Evolutionary conservation across 2,329 filamentous ascomycete genomes (phyloP).

Genomic region (Emericellopsis cladophorae): DNA sequence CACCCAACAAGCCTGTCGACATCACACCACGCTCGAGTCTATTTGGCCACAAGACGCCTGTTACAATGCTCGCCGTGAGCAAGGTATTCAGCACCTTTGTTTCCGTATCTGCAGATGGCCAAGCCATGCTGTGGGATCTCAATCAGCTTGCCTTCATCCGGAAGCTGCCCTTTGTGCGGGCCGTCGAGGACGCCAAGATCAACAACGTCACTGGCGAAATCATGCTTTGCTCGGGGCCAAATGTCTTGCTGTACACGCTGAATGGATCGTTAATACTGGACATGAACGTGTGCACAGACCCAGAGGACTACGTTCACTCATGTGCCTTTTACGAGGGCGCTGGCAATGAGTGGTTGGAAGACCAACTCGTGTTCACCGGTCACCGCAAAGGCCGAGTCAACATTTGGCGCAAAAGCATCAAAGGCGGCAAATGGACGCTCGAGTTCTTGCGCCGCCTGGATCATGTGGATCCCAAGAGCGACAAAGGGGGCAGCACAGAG

Average conservation of each 20-base stretch:
- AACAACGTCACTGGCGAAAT: conserved; percentile 90
- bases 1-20: conserved; percentile 58
- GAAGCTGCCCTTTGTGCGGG: conserved; percentile 47
- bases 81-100: conserved; percentile 81
- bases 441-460: conserved; percentile 73
- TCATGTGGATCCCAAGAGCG: conserved; percentile 57
- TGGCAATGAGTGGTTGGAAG: conserved; percentile 84
- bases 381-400: conserved; percentile 78
- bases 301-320: conserved; percentile 64
- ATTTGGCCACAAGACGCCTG: conserved; percentile 79
- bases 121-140: conserved; percentile 84
- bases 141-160: conserved; percentile 82
- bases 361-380: conserved; percentile 77
- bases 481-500: conserved; percentile 41
- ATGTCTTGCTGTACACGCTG: conserved; percentile 69
- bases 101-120: conserved; percentile 70
- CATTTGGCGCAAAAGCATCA: conserved; percentile 49
- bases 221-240: conserved; percentile 65
- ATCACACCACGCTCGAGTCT: conserved; percentile 67
- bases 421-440: conserved; percentile 56
- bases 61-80: conserved; percentile 72
- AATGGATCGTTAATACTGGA: conserved; percentile 77
- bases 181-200: conserved; percentile 64
- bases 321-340: conserved; percentile 90
- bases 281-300: conserved; percentile 58